Conservation (phyloP, 805 yeast species). For the Candida ponderosae region DNA sequence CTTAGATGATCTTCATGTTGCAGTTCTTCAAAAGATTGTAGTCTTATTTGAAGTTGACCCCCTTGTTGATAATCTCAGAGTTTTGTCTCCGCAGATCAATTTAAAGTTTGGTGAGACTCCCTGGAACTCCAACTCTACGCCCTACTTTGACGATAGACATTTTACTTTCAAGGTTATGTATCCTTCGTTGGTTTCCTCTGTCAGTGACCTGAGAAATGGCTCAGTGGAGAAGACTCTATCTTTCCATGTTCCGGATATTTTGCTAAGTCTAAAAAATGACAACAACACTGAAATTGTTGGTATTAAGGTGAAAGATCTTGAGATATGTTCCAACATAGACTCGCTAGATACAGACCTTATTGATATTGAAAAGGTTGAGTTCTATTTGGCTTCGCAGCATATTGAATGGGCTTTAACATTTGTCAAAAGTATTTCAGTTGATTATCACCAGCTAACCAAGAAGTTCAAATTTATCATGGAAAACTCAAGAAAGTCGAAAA, state of each 20-base stretch:
- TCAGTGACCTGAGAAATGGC: slow-evolving; percentile 10
- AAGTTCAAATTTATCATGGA: slow-evolving; percentile 4
- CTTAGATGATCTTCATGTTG: slow-evolving; percentile 60
- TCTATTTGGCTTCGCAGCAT: slow-evolving; percentile 24
- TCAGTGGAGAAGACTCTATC: slow-evolving; percentile 7
- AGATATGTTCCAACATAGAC: slow-evolving; percentile 21
- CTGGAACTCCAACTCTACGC: slow-evolving; percentile 7
- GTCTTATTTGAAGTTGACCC: slow-evolving; percentile 23
- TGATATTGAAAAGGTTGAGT: slow-evolving; percentile 15
- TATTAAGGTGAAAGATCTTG: slow-evolving; percentile 6
- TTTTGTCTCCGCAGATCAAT: slow-evolving; percentile 38
- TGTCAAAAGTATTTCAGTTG: slow-evolving; percentile 6
- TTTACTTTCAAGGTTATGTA: slow-evolving; percentile 4
- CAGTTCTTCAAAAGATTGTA: slow-evolving; percentile 40
- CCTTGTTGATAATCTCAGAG: slow-evolving; percentile 33
- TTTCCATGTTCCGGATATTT: slow-evolving; percentile 7
- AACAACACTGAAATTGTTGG: neutral
- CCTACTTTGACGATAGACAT: slow-evolving; percentile 9
- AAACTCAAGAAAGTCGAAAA: slow-evolving; percentile 13
- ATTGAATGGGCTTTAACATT: slow-evolving; percentile 25
- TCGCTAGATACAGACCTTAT: neutral
- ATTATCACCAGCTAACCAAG: slow-evolving; percentile 6
- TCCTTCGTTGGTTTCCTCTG: slow-evolving; percentile 17
- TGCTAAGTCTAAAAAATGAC: neutral
- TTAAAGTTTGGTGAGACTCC: slow-evolving; percentile 29